Base-by-base conservation (phyloP, 805 yeast species). In the Cyberlindnera sargentensis region DNA sequence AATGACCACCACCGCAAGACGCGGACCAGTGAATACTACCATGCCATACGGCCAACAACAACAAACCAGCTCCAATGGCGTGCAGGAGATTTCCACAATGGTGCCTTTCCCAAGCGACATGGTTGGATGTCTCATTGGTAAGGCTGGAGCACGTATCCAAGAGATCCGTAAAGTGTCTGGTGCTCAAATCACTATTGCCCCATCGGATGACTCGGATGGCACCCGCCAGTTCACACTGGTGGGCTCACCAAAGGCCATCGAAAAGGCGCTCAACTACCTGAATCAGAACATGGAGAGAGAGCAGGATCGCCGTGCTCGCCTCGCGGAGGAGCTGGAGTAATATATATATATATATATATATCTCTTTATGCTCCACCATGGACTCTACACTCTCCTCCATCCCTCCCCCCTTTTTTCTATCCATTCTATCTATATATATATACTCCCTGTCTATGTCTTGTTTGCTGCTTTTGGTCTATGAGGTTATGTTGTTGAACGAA, bases 51-150 rank as follows among this genome's bases (percentile, higher is more conserved):
- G 8, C 8, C 27, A 59, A 31, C 25, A 34, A 9, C 20, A 38
- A 36, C 23, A 20, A 28, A 23, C 38, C 40, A 20, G 50, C 50
- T 6, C 20, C 11, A 26, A 20, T 11, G 15, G 6, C 6, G 15
- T 34, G 8, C 7, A 10, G 2, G 49, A 36, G 25, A 31, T 54
- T 15, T 51, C 76, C 6, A 72, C 73, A 36, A 63, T 71, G 3
- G 66, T 79, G 20, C 68, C 75, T 28, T 83, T 87, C 58, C 87
- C 95, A 33, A 81, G 83, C 51, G 86, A 80, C 47, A 80, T 80
- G 67, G 95, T 89, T 37, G 96, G 96, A 36, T 91, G 95, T 40
- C 71, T 89, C 43, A 86, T 89, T 54, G 96, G 96, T 47, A 82
- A 83, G 52, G 80, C 82, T 50, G 96, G 96, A 34, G 68, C 85